Evolutionary conservation across 495 filamentous ascomycete genomes (phyloP).

Genomic region (Bombardia bombarda): DNA sequence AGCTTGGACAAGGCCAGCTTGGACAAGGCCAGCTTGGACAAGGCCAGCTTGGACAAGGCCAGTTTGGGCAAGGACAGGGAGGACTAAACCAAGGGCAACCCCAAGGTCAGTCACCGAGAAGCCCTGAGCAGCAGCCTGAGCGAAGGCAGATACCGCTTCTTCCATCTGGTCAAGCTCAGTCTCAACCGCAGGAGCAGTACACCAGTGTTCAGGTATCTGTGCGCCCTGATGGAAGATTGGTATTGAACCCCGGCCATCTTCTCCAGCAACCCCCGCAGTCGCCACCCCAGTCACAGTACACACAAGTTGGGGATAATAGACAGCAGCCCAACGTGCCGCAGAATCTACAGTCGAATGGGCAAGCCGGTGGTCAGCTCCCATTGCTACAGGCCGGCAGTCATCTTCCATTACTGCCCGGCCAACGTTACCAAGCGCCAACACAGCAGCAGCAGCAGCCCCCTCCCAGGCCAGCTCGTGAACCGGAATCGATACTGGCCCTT

Average conservation of each 20-base stretch:
- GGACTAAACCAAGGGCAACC: too few relatives aligned
- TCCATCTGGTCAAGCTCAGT: too few relatives aligned
- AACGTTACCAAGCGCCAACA: neutral
- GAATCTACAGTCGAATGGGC: neutral
- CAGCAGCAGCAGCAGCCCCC: too few relatives aligned
- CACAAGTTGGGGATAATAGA: neutral
- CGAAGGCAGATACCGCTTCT: too few relatives aligned
- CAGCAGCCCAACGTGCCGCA: constrained; percentile 7
- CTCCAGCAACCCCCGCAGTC: constrained; percentile 8
- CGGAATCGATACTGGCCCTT: too few relatives aligned
- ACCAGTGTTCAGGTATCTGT: constrained; percentile 13
- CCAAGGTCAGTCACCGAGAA: too few relatives aligned
- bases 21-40: neutral
- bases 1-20: too few relatives aligned
- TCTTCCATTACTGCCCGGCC: neutral
- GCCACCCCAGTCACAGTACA: neutral
- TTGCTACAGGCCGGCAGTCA: constrained; percentile 2
- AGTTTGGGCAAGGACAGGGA: constrained; percentile 1
- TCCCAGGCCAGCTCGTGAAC: too few relatives aligned
- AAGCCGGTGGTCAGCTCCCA: neutral
- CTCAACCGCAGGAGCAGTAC: constrained; percentile 11
- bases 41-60: neutral
- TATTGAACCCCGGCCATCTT: constrained; percentile 14
- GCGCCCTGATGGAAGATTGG: constrained; percentile 19
- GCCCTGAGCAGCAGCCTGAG: too few relatives aligned